Evolutionary conservation across 805 yeast species (phyloP), one percentile per base, ranked within the genome.

Genomic region (Ogataea populi-albae): DNA sequence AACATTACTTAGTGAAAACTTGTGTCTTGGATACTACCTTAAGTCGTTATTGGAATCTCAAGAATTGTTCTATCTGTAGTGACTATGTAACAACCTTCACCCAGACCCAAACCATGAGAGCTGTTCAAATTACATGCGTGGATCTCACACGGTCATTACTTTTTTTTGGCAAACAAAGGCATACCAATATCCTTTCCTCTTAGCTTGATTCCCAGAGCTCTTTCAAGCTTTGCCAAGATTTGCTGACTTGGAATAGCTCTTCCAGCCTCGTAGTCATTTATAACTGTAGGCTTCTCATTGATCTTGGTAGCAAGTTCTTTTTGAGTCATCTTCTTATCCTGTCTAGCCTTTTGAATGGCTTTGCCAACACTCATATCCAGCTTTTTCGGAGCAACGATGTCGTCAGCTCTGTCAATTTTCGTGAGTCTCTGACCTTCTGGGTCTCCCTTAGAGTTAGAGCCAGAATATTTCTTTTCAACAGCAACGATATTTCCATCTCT

Each of bases 201-300:
- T 59, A 93, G 77, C 69, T 88, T 93, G 46, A 93, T 83, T 49
- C 98, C 98, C 53, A 93, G 72, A 26, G 83, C 94, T 65, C 96
- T 78, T 70, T 93, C 98, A 62, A 93, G 67, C 70, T 93, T 93
- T 37, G 83, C 89, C 55, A 93, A 74, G 35, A 93, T 65, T 66
- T 89, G 98, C 71, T 93, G 98, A 70, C 86, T 89, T 40, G 98
- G 98, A 49, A 84, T 78, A 29, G 96, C 98, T 60, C 95, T 80
- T 41, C 96, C 97, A 38, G 95, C 86, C 70, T 93, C 98, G 65
- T 93, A 93, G 59, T 93, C 98, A 65, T 87, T 89, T 57, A 93
- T 80, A 43, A 93, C 84, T 50, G 81, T 87, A 43, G 97, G 96
- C 71, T 93, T 93, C 69, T 93, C 98, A 62, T 89, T 91, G 57